Base-by-base conservation (phyloP, 2,329 filamentous ascomycete species). In the Ceratocystis ficicola region DNA sequence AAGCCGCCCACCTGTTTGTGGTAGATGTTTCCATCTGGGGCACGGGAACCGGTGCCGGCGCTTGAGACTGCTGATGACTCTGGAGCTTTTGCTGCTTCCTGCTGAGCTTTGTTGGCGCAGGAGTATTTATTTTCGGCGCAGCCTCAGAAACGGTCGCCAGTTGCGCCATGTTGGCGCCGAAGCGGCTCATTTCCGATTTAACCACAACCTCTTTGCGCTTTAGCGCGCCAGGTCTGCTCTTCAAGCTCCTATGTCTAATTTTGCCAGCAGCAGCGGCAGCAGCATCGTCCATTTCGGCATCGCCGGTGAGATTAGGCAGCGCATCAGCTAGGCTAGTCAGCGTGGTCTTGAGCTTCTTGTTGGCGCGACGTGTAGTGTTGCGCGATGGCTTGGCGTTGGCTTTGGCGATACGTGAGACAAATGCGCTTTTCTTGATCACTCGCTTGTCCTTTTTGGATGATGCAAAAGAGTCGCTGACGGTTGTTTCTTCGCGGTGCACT, bases 191-290 rank as follows among this genome's bases (percentile, higher is more conserved):
- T 81, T 97, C 93, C 67, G 83, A 79, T 74, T 79, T 84, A 67
- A 96, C 89, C 41, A 97, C 73, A 75, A 82, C 86, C 76, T 91
- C 89, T 76, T 90, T 94, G 72, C 83, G 81, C 81, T 90, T 95
- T 77, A 92, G 80, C 25, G 90, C 90, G 0, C 93, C 93, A 2
- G 85, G 89, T 65, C 86, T 80, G 69, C 83, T 86, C 75, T 83
- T 86, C 71, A 97, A 72, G 68, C 87, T 93, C 77, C 85, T 87
- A 70, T 89, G 87, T 68, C 83, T 80, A 63, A 94, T 81, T 71
- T 86, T 89, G 0, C 84, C 84, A 70, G 84, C 81, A 10, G 70
- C 70, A 69, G 70, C 73, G 71, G 74, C 76, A 66, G 74, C 74
- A 17, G 77, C 75, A 3, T 76, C 77, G 20, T 78, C 79, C 36